Base-by-base conservation (phyloP, 2,329 filamentous ascomycete species). In the Sclerotinia spermophila region DNA sequence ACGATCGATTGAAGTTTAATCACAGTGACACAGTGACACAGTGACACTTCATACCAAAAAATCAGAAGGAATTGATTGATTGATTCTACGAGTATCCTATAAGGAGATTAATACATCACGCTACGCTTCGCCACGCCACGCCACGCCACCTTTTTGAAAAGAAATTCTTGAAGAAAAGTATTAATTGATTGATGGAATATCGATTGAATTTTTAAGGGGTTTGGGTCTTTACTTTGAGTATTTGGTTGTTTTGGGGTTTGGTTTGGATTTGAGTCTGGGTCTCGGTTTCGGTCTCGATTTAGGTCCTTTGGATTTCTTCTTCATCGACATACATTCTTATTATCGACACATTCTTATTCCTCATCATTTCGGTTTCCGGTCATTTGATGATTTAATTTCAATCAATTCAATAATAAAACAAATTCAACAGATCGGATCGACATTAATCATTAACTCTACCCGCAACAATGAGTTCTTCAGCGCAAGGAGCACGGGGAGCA, bases 401-500 rank as follows among this genome's bases (percentile, higher is more conserved):
- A 13, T 8, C 24, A 27, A 51, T 35, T 10, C 30, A 21, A 30
- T 7, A 17, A 33, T 30, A 8, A 33, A 27, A 21, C 5, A n/a
- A 27, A 30, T 60, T 33, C 27, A 35, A 45, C n/a, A 13, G 24
- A 64, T 65, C 48, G n/a, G 24, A 64, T 65, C 48, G n/a, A 55
- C 58, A 56, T 15, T 35, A 35, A 51, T n/a, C 4, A 67, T 21
- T 17, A n/a, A 69, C 17, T 38, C n/a, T n/a, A n/a, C 58, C 69
- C 69, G 70, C 67, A 70, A 72, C 17, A 48, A 78, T 78, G 77
- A 75, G 73, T 71, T 69, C 76, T 67, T 70, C 76, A 58, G 73
- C 74, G 33, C 71, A 48, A 38, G 51, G 67, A 40, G 74, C 71
- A 33, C 73, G 75, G 27, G 71, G 59, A n/a, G 72, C 68, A 42